Evolutionary conservation across 139 green algal genomes (phyloP), one percentile per base, ranked within the genome.

Genomic region (Asterochloris erici): DNA sequence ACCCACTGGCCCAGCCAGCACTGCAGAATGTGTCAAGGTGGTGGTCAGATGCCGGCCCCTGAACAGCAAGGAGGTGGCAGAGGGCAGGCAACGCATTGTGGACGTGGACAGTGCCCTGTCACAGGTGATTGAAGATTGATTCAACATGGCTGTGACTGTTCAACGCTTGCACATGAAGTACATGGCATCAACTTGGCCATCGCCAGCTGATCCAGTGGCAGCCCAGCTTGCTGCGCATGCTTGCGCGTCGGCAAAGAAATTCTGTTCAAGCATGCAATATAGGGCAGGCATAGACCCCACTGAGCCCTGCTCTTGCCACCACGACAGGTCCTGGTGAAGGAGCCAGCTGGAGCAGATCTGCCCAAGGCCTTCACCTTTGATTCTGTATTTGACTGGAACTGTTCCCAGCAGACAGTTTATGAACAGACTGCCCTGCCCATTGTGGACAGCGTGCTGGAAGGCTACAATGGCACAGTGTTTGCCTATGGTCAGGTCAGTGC

Each of bases 391-490:
- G 92, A 94, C 68, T 85, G 77, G 75, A 89, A 85, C 14, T 83
- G 82, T 27, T 85, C 61, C 2, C 94, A 98, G 84, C 38, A 81
- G 24, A 83, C 94, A 16, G 83, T 98, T 9, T 98, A 95, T 63
- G 85, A 92, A 10, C 75, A 87, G 28, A 90, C 90, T 0, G 94
- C 92, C 11, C 81, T 85, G 19, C 84, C 88, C 21, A 95, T 98
- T 74, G 93, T 98, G 6, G 84, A 93, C 54, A 91, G 86, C 47
- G 90, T 92, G 11, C 85, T 97, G 68, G 79, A 96, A 38, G 94
- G 95, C 15, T 97, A 95, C 91, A 98, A 98, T 81, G 93, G 93
- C 74, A 91, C 88, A 2, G 82, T 94, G 14, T 93, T 94, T 83
- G 88, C 89, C 15, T 94, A 94, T 70, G 89, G 90, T 1, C 90